Evolutionary conservation across 2,329 filamentous ascomycete genomes (phyloP), one percentile per base, ranked within the genome.

Genomic region (Hymenoscyphus albidus): DNA sequence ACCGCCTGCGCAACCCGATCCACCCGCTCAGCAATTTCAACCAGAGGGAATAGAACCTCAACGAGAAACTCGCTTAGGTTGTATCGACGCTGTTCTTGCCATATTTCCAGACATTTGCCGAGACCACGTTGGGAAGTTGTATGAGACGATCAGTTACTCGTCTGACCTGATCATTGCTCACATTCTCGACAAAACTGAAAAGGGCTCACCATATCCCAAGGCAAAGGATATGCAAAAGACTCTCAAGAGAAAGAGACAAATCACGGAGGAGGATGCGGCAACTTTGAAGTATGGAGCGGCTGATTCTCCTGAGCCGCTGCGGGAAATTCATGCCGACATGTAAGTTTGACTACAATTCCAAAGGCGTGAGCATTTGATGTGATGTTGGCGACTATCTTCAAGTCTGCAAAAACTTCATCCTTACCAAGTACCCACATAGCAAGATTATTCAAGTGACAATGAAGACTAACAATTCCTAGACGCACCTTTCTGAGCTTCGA

Each of bases 61-160:
- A 2, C 51, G 60, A 27, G 66, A 69, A 44, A 58, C 67, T 27
- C 59, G 59, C 48, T 58, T 39, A n/a, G 66, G 68, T 56, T 70
- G 76, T 59, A 71, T 81, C 18, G 67, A 69, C 9, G 71, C 74
- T n/a, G 70, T 83, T 18, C 44, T 79, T 4, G 71, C 73, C 12
- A 69, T 83, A 9, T 82, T 83, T 62, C 82, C 82, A 9, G 80
- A 79, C 59, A 80, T 83, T 51, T 78, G 77, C 62, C 76, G 73
- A 27, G 71, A 77, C 12, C 77, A 80, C 69, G 76, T 82, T 27
- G 68, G 68, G 12, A 68, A 72, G 16, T 69, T 81, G n/a, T 80
- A 78, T 64, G 66, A 74, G 27, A 68, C 65, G 38, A 58, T 70
- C 13, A 63, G 63, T 10, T 39, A 68, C 32, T 65, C 70, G 12